Percentiles rank a stretch among this genome's conserved stretches.
Conservation (phyloP, 192 early-diverging fungal species). For the Pilobolus umbonatus region DNA sequence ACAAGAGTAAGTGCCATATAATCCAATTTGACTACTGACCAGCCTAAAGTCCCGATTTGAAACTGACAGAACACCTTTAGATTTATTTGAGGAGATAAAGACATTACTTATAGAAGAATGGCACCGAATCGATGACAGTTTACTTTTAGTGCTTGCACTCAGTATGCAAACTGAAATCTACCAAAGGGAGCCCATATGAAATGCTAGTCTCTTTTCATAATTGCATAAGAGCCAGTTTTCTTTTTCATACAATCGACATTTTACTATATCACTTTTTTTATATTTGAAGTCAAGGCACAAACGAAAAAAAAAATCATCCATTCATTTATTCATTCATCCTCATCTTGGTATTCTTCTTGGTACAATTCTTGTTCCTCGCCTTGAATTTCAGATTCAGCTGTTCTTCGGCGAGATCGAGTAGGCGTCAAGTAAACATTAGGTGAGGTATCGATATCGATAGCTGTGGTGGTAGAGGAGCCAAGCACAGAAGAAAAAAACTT, state of each 20-base stretch:
- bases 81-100: no score
- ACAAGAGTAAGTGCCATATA: background rate
- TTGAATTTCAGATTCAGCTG: background rate
- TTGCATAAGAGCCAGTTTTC: background rate
- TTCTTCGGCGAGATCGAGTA: background rate
- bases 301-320: background rate
- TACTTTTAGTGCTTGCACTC: background rate
- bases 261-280: background rate
- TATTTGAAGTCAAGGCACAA: background rate
- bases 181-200: background rate
- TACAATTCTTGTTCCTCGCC: background rate
- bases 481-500: background rate
- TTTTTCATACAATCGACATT: background rate
- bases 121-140: background rate
- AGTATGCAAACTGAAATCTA: constrained; percentile 1
- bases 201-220: background rate
- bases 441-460: background rate
- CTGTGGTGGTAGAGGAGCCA: background rate
- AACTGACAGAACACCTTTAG: background rate
- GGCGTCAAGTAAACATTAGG: background rate
- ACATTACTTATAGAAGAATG: background rate
- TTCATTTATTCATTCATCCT: background rate
- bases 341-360: background rate
- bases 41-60: constrained; percentile 3
- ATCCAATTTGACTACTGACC: constrained; percentile 11